Base-by-base conservation (phyloP, 805 yeast species). In the Osmozyma mogii region DNA sequence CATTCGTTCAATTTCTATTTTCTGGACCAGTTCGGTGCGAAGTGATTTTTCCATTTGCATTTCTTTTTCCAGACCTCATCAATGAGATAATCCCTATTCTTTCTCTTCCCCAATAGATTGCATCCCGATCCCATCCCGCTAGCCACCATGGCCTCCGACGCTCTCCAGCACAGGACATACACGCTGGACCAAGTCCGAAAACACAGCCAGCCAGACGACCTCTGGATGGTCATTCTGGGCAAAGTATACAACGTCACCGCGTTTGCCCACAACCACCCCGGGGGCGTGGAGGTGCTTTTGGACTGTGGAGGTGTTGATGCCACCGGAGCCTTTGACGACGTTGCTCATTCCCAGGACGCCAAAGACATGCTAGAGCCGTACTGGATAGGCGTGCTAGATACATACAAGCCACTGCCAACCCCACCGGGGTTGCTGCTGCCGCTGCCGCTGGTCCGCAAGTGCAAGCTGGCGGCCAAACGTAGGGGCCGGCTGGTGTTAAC, bases 181-280 rank as follows among this genome's bases (percentile, higher is more conserved):
- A 31, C 48, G 3, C 24, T 40, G 23, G 61, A 58, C 22, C 84
- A 87, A 52, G 75, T 87, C 30, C 68, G 77, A 18, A 50, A 66
- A 43, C 96, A 88, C 67, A 75, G 72, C 52, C 63, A 74, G n/a
- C 71, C 77, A 24, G 81, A 78, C 11, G 85, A 83, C 44, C 58
- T 84, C 24, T 89, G 96, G 95, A 75, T 89, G 66, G 70, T 84
- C 32, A 68, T 84, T 36, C 78, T 84, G 44, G 84, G 80, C 34
- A 77, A 78, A 43, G 94, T 89, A 5, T 84, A 78, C 52, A 79
- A 84, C 52, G 68, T 82, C 17, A 70, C 89, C 5, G 60, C 64
- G 19, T 87, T 88, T 55, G 64, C 81, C 31, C 67, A 72, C 11
- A 75, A 70, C 27, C 97, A 89, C 54, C 97, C 97, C 3, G 79